phyloP scores from a whole-genome alignment of 2,329 filamentous ascomycete genomes.

The Penicillium crustosum region DNA sequence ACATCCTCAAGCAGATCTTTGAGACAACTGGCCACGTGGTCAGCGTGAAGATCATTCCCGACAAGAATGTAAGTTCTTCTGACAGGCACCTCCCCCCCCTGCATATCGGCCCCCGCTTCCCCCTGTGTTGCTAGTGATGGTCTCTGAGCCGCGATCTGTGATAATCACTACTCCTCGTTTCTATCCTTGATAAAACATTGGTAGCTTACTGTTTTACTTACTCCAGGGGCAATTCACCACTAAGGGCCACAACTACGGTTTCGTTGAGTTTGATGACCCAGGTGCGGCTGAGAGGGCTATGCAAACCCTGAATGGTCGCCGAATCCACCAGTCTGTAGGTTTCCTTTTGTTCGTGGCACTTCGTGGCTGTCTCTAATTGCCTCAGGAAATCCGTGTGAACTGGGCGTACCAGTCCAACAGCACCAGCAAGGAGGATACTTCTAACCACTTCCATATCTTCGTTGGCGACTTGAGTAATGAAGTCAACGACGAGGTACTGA shows the following conservation, averaged over 20 bases:
- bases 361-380: constrained; percentile 1
- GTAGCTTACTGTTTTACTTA: not conserved
- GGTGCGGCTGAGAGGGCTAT: constrained; percentile 95
- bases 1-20: constrained; percentile 95
- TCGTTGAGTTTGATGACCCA: constrained; percentile 97
- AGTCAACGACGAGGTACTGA: constrained; percentile 92
- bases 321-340: constrained; percentile 84
- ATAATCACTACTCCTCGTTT: not conserved
- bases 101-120: constrained; percentile 7
- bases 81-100: constrained; percentile 3
- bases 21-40: constrained; percentile 98
- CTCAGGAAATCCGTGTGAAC: constrained; percentile 95
- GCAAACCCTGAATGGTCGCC: constrained; percentile 91
- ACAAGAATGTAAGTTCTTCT: constrained; percentile 83
- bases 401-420: constrained; percentile 99
- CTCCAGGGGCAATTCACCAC: constrained; percentile 56
- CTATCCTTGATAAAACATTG: not conserved
- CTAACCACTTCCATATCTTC: constrained; percentile 98
- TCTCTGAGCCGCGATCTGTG: not conserved
- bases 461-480: constrained; percentile 97
- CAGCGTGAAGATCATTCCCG: constrained; percentile 98
- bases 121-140: not conserved
- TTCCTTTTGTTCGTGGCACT: not conserved
- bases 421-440: constrained; percentile 92
- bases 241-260: constrained; percentile 98